Evolutionary conservation across 140 eudicot genomes (phyloP).

Genomic region (Bidens hawaiensis): DNA sequence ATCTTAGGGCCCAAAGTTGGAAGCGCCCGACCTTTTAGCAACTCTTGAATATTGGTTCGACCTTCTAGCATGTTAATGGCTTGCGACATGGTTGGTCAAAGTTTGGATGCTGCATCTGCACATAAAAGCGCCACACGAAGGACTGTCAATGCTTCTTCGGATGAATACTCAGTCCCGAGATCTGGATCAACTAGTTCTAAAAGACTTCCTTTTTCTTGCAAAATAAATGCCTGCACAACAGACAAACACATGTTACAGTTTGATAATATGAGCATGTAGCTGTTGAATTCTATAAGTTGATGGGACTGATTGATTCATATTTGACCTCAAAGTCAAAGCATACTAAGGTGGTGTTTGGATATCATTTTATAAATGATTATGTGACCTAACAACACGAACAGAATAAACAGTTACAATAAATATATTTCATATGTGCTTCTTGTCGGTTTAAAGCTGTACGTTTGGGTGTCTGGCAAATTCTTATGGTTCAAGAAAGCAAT

Average conservation of each 20-base stretch:
- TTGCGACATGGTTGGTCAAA: conserved; percentile 76
- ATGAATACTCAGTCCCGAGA: conserved; percentile 55
- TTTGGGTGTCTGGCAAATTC: no score
- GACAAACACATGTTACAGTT: neutral
- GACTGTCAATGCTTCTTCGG: conserved; percentile 58
- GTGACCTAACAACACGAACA: no score
- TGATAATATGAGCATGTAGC: neutral
- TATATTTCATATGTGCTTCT: no score
- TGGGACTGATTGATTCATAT: no score
- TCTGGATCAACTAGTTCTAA: conserved; percentile 71
- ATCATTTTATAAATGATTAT: neutral
- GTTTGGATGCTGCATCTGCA: conserved; percentile 66
- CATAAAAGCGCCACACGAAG: conserved; percentile 68
- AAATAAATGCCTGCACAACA: conserved; percentile 54
- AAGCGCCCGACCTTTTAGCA: conserved; percentile 57
- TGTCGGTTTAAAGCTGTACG: no score
- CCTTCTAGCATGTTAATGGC: conserved; percentile 87
- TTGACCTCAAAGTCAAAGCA: conserved; percentile 11
- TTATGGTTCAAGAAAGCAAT: no score
- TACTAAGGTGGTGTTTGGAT: neutral
- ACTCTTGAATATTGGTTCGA: conserved; percentile 53
- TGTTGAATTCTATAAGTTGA: no score
- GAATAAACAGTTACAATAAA: no score
- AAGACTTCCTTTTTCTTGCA: conserved; percentile 66
- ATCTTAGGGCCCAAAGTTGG: conserved; percentile 46